Evolutionary conservation across 2,329 filamentous ascomycete genomes (phyloP).

Genomic region (Lachnellula suecica): DNA sequence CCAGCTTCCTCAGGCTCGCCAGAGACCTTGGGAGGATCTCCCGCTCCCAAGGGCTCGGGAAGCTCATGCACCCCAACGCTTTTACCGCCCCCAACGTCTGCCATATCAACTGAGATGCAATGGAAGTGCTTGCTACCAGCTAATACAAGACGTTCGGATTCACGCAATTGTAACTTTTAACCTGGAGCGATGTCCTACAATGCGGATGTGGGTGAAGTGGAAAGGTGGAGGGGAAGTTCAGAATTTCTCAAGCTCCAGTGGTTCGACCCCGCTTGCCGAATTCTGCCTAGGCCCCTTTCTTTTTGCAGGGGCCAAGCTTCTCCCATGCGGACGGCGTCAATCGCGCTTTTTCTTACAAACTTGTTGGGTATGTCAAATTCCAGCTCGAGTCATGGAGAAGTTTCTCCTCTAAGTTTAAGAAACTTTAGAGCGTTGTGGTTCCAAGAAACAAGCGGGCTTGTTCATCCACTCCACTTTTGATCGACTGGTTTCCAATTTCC

Average conservation of each 20-base stretch:
- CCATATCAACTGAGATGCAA: slow-evolving; percentile 31
- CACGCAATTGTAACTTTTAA: neutral
- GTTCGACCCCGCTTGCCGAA: neutral
- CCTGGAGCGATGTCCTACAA: neutral
- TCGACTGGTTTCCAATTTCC: too few relatives aligned
- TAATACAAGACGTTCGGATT: slow-evolving; percentile 4
- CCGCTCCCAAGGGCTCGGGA: neutral
- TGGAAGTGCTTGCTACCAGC: slow-evolving; percentile 33
- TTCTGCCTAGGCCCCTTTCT: neutral
- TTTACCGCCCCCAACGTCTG: slow-evolving; percentile 19
- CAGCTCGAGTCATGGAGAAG: neutral
- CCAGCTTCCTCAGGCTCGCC: slow-evolving; percentile 5
- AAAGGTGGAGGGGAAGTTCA: neutral
- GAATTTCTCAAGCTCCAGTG: neutral
- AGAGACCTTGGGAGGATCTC: neutral
- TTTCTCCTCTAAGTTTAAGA: neutral
- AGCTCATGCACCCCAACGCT: slow-evolving; percentile 8
- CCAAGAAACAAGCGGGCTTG: too few relatives aligned
- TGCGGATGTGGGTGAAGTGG: neutral
- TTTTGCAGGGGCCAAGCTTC: neutral
- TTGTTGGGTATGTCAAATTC: neutral
- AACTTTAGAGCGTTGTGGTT: too few relatives aligned
- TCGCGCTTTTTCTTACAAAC: neutral
- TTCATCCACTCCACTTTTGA: too few relatives aligned
- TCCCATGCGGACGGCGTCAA: neutral